Base-by-base conservation (phyloP, 208 protist species). In the Zelonia costaricensis region DNA sequence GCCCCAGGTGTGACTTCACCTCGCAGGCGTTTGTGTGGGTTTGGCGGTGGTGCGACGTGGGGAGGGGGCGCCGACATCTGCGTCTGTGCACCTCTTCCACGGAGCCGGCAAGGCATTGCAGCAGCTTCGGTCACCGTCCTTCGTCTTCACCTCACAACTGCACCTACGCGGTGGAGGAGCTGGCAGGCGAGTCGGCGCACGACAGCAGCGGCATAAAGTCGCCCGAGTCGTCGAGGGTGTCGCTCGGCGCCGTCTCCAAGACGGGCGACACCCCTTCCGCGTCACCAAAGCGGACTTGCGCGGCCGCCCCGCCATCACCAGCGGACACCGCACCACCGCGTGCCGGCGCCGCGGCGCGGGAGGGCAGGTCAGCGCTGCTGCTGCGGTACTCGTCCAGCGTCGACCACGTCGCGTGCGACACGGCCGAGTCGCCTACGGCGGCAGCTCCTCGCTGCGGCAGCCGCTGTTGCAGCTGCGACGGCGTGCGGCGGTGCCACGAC, bases 201-300 rank as follows among this genome's bases (percentile, higher is more conserved):
- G 65, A 71, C 48, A 71, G 56, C 48, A 71, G 45, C 7, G 60
- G 57, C 3, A 64, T 25, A 43, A 64, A 72, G 57, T 65, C 47
- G 16, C 30, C 46, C 27, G 18, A 65, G 49, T 64, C 57, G 35
- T 72, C 57, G 1, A 58, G 59, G n/a, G 55, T 70, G 22, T 40
- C 16, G 3, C 45, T 36, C 6, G 54, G 53, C 27, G 15, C 45
- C 0, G 38, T 45, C 3, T 49, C 45, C n/a, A 30, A 25, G 10
- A 20, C 23, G 30, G 38, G 13, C 22, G 38, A 49, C 16, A 31
- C 20, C 30, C 18, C n/a, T 10, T 9, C 25, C 10, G 4, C 52
- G 25, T 30, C 52, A 42, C 36, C 36, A 9, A 16, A 9, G 36
- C 36, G 10, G n/a, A n/a, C n/a, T 20, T 10, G 16, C n/a, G 30